Evolutionary conservation across 2,329 filamentous ascomycete genomes (phyloP), one percentile per base, ranked within the genome.

Genomic region (Tympanopsis confertula): DNA sequence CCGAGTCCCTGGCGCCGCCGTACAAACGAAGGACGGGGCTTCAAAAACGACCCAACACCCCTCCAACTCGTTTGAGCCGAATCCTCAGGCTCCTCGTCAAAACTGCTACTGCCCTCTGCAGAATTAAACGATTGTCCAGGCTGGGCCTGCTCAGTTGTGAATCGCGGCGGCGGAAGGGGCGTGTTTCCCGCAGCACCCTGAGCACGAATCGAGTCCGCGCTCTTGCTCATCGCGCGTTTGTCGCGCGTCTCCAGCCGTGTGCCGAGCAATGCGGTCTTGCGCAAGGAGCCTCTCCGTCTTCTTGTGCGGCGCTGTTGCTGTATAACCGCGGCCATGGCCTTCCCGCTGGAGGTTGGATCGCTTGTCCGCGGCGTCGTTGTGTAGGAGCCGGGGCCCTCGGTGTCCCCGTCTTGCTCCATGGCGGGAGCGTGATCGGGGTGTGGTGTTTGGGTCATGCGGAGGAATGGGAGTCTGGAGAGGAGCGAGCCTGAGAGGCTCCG

Each of bases 221-320:
- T n/a, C n/a, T n/a, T n/a, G n/a, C n/a, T n/a, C n/a, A n/a, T n/a
- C n/a, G n/a, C n/a, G n/a, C n/a, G n/a, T n/a, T n/a, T n/a, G n/a
- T n/a, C n/a, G n/a, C n/a, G n/a, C n/a, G n/a, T n/a, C n/a, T 77
- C 39, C 69, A 74, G 43, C 81, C 80, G 44, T 82, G 82, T 33
- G 13, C 86, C 85, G 14, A 94, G 68, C 36, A 94, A 66, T 19
- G 86, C 87, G 10, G 85, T 86, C 59, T 94, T 94, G 42, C 88
- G 74, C 54, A 95, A 65, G 10, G 88, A 94, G 3, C 86, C 87
- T 53, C 83, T 84, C 42, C 88, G 75, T 49, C 79, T 78, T 39
- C 86, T 68, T 35, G 75, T 75, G 54, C 62, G 70, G 41, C 69
- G 63, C 45, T 61, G 54, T 43, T 64, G 52, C 43, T 65, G 68